Evolutionary conservation across 1,284 basidiomycete genomes (phyloP), one percentile per base, ranked within the genome.

Genomic region (Austroboletus rostrupii): DNA sequence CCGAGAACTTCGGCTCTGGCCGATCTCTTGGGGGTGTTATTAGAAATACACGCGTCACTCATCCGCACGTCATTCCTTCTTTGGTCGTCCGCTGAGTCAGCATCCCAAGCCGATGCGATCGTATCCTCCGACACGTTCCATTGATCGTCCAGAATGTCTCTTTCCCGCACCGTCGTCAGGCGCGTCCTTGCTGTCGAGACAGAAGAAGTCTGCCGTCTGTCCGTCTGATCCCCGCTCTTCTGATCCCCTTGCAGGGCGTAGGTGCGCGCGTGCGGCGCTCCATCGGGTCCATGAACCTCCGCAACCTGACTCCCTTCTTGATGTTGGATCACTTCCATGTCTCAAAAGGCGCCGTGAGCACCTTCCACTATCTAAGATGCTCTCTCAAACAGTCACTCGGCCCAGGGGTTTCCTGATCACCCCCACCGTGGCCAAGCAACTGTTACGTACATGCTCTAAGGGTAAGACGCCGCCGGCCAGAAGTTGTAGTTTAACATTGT

Each of bases 341-440:
- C 48, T 71, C 72, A 1, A 65, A 79, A 60, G 83, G 83, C 47
- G 83, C 83, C 16, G 83, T 85, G 55, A 57, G 79, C 66, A 19
- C 45, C 21, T 32, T 33, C 9, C 28, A 23, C 16, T 32, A 11
- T 42, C 43, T 11, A 28, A 28, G 9, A 28, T 20, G 4, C 20
- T 20, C n/a, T 36, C 8, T 45, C 37, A 39, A 37, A 38, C 43
- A 21, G 13, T 14, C 4, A n/a, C 2, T 8, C 32, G 14, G 36
- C 53, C 57, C 53, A 83, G 80, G 74, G 80, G 16, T 89, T 89
- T 58, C 84, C 85, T 26, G 90, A 96, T 64, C 93, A 96, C 59
- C 91, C 92, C 2, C 92, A 96, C 66, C 78, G 92, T 29, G 94
- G 93, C 4, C 90, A 93, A 69, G 85, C 87, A 2, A 92, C 87